Evolutionary conservation across 345 rosid genomes (phyloP).

Genomic region (Conringia planisiliqua): DNA sequence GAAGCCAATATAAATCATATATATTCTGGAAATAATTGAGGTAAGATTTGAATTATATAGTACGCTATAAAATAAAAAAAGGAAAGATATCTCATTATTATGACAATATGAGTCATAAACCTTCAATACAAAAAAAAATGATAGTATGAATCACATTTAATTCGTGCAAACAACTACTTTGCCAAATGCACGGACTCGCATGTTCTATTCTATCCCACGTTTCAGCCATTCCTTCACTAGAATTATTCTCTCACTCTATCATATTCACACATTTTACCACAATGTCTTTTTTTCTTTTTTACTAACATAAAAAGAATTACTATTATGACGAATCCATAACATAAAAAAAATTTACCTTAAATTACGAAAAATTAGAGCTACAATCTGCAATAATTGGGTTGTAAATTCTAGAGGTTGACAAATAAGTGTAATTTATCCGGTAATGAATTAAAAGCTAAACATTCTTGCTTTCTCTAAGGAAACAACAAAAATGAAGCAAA

Average conservation of each 20-base stretch:
- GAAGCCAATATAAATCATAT: no score
- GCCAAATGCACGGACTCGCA: constrained; percentile 10
- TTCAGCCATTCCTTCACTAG: background rate
- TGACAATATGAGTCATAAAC: no score
- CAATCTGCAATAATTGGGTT: background rate
- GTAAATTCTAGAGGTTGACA: background rate
- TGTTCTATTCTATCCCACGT: constrained; percentile 15
- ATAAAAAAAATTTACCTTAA: background rate
- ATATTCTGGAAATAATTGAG: no score
- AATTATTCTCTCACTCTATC: background rate
- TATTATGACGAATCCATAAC: no score
- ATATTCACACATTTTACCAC: no score
- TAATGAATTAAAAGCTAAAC: background rate
- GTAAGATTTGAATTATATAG: no score
- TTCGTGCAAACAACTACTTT: background rate
- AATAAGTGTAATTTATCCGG: background rate
- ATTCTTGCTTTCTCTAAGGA: constrained; percentile 12
- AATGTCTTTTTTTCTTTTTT: no score
- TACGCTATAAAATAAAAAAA: no score
- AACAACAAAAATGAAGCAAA: constrained; percentile 17
- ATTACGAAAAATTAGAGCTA: background rate
- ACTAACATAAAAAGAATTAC: no score
- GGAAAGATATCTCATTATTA: no score
- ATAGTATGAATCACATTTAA: no score
- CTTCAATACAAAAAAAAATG: no score